Percentiles rank a stretch among this genome's conserved stretches.
These are phyloP conservation scores for Cystobasidiaceae sp. DNA, from an alignment of 1,284 basidiomycete genomes.

Conservation along the genomic window DNA sequence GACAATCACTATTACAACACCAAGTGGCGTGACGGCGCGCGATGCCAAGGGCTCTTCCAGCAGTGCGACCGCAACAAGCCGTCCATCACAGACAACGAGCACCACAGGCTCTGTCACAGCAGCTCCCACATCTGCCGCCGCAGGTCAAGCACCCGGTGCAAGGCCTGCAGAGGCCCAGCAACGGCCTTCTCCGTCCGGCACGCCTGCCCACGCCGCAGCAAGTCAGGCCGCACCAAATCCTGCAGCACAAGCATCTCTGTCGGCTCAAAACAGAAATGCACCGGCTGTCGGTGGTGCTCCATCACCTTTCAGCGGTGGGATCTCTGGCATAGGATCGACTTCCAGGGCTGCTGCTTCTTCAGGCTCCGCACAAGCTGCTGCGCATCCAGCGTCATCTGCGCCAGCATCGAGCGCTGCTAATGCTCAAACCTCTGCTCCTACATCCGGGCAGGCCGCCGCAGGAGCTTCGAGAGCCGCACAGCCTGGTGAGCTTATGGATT, in stretches of 20 bases:
- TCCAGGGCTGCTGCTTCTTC: neutral
- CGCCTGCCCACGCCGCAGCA: too few relatives aligned
- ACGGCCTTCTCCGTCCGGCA: constrained; percentile 3
- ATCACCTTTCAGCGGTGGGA: constrained; percentile 18
- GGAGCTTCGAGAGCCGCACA: neutral
- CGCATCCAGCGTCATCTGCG: neutral
- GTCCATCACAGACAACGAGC: neutral
- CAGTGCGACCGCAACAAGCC: constrained; percentile 8
- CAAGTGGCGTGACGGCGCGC: constrained; percentile 69
- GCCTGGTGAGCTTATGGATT: neutral
- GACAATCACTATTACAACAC: constrained; percentile 91
- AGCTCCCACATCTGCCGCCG: constrained; percentile 15
- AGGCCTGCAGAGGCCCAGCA: neutral
- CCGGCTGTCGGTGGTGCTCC: neutral
- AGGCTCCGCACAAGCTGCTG: neutral
- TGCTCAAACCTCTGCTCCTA: constrained; percentile 9
- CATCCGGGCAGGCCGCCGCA: neutral
- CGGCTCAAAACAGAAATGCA: neutral
- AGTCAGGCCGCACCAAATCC: neutral
- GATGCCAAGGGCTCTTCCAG: constrained; percentile 42
- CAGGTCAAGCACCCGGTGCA: constrained; percentile 14
- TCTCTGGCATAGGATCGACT: constrained; percentile 17
- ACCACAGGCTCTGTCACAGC: neutral
- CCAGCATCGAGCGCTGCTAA: neutral
- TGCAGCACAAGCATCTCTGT: neutral